phyloP scores from a whole-genome alignment of 1,284 basidiomycete species.

The Sparassis latifolia region DNA sequence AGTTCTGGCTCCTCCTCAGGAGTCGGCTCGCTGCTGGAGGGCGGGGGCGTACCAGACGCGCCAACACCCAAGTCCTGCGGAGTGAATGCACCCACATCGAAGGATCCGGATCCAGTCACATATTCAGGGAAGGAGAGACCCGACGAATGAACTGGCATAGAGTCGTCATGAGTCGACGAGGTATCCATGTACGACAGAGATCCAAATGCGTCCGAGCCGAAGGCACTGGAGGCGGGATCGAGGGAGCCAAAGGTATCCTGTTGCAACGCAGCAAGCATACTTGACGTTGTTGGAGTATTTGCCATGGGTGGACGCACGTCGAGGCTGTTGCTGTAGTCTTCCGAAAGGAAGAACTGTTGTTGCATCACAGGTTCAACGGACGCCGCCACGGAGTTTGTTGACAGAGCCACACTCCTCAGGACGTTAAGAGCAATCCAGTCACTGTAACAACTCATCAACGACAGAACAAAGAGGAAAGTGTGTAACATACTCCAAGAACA shows the following conservation, averaged over 20 bases:
- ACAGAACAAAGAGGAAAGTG: conserved; percentile 6
- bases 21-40: conserved; percentile 47
- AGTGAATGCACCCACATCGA: conserved; percentile 60
- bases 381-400: conserved; percentile 82
- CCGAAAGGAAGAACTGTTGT: conserved; percentile 77
- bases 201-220: conserved; percentile 61
- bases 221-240: conserved; percentile 52
- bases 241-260: conserved; percentile 65
- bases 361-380: conserved; percentile 87
- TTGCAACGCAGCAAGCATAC: conserved; percentile 80
- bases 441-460: conserved; percentile 33
- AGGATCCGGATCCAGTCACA: conserved; percentile 44
- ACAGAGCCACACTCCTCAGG: conserved; percentile 75
- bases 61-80: conserved; percentile 59
- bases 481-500: conserved; percentile 73
- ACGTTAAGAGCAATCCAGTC: conserved; percentile 89
- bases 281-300: conserved; percentile 78
- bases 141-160: conserved; percentile 40
- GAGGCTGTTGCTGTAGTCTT: conserved; percentile 51
- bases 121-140: conserved; percentile 64
- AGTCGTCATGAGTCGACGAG: conserved; percentile 49
- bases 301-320: conserved; percentile 57
- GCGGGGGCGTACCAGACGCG: conserved; percentile 38
- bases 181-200: conserved; percentile 72
- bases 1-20: conserved; percentile 33